A percentile compares a stretch with the other conserved stretches of the same genome.
Evolutionary conservation across 1,284 basidiomycete genomes (phyloP).

Genomic region (Wolfiporia cocos): DNA sequence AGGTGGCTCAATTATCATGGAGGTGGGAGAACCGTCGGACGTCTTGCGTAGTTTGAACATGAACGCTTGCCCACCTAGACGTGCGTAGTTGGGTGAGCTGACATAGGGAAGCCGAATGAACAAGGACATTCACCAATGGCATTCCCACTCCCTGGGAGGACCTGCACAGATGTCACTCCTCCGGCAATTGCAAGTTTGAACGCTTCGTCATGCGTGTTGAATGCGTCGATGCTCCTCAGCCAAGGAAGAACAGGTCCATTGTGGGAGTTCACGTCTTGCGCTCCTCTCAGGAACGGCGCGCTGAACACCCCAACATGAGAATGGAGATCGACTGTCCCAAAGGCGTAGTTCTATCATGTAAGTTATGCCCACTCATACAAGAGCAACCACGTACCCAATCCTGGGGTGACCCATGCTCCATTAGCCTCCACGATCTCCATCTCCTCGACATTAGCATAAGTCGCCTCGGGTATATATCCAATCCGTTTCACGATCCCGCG

Average conservation of each 20-base stretch:
- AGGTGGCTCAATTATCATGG: constrained; percentile 43
- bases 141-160: constrained; percentile 29
- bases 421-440: constrained; percentile 48
- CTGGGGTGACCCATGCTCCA: constrained; percentile 66
- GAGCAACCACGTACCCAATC: constrained; percentile 37
- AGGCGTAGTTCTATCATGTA: no score
- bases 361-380: no score
- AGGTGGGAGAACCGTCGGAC: constrained; percentile 34
- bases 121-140: constrained; percentile 20
- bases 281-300: constrained; percentile 42
- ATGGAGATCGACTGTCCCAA: constrained; percentile 4
- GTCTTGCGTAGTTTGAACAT: constrained; percentile 46
- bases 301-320: constrained; percentile 59
- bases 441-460: constrained; percentile 31
- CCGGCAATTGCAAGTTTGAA: constrained; percentile 37
- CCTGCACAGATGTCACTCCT: constrained; percentile 41
- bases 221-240: constrained; percentile 40
- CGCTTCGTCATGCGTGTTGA: constrained; percentile 45
- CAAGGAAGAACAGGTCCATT: constrained; percentile 44
- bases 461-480: constrained; percentile 41
- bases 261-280: constrained; percentile 47
- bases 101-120: constrained; percentile 17
- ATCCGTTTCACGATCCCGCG: constrained; percentile 52
- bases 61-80: constrained; percentile 39
- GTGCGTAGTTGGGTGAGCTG: not conserved